Evolutionary conservation across 2,329 filamentous ascomycete genomes (phyloP).

Genomic region (Xylariaceae sp.): DNA sequence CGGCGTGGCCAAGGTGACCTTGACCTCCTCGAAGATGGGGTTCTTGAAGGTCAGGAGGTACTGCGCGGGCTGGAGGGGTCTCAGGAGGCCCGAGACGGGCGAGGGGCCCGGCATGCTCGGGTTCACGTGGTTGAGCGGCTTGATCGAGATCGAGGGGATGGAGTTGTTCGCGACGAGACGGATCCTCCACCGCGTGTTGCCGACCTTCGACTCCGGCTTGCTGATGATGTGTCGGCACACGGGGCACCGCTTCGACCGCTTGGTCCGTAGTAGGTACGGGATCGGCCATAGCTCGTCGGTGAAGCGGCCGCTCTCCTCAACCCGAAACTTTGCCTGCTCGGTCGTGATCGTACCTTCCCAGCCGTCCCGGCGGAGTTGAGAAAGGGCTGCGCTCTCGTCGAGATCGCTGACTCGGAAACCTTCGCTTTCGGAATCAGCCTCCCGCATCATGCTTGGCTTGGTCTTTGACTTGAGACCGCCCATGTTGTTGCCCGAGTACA

Average conservation of each 20-base stretch:
- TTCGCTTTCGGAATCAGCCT: conserved; percentile 71
- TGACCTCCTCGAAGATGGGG: conserved; percentile 88
- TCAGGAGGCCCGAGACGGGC: conserved; percentile 44
- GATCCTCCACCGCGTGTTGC: conserved; percentile 89
- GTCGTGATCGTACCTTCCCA: conserved; percentile 64
- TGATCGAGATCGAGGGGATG: conserved; percentile 80
- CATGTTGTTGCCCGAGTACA: conserved; percentile 73
- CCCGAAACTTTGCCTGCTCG: conserved; percentile 52
- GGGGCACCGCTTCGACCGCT: conserved; percentile 90
- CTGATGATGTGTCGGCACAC: conserved; percentile 93
- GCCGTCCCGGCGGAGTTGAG: conserved; percentile 59
- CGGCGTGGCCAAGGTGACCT: conserved; percentile 85
- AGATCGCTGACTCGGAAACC: conserved; percentile 68
- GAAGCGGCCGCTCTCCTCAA: conserved; percentile 61
- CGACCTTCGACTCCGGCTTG: conserved; percentile 89
- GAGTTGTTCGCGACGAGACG: conserved; percentile 85
- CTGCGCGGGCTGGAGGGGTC: conserved; percentile 66
- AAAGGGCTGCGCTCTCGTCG: conserved; percentile 64
- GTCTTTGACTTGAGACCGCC: conserved; percentile 67
- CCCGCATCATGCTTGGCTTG: conserved; percentile 76
- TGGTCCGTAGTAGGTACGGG: conserved; percentile 82
- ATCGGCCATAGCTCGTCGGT: conserved; percentile 77
- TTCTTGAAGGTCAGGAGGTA: conserved; percentile 91
- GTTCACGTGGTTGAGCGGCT: conserved; percentile 50
- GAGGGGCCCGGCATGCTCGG: conserved; percentile 6